Conservation (phyloP, 306 rosid species). For the Mimosa pudica region DNA sequence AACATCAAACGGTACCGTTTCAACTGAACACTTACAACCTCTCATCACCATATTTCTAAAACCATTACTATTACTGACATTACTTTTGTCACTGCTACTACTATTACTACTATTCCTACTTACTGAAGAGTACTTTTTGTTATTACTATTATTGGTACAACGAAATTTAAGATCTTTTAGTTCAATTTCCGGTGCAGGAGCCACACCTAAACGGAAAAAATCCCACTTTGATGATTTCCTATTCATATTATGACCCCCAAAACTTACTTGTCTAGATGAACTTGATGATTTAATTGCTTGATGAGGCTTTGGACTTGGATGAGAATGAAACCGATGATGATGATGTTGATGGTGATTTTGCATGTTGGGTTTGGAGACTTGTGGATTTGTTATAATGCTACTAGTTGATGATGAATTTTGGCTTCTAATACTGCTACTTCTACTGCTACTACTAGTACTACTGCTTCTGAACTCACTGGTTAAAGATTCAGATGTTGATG, state of each 20-base stretch:
- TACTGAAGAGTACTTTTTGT: slow-evolving; percentile 25
- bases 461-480: slow-evolving; percentile 34
- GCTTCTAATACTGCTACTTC: slow-evolving; percentile 64
- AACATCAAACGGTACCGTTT: slow-evolving; percentile 44
- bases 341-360: slow-evolving; percentile 42
- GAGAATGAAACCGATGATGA: slow-evolving; percentile 67
- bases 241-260: slow-evolving; percentile 34
- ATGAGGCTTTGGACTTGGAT: slow-evolving; percentile 87
- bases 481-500: slow-evolving; percentile 42
- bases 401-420: slow-evolving; percentile 57
- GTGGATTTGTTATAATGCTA: slow-evolving; percentile 37
- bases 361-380: slow-evolving; percentile 45
- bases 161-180: slow-evolving; percentile 60
- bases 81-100: slow-evolving; percentile 38
- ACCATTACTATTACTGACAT: not conserved
- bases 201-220: slow-evolving; percentile 71
- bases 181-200: slow-evolving; percentile 72
- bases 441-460: slow-evolving; percentile 46
- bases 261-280: slow-evolving; percentile 40
- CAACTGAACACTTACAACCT: slow-evolving; percentile 70
- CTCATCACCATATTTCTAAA: slow-evolving; percentile 45
- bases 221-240: slow-evolving; percentile 75
- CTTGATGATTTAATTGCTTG: slow-evolving; percentile 43
- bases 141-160: slow-evolving; percentile 29
- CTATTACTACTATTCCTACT: slow-evolving; percentile 53